Evolutionary conservation across 192 early-diverging fungal species (phyloP).

Genomic region (Coemansia sp.): DNA sequence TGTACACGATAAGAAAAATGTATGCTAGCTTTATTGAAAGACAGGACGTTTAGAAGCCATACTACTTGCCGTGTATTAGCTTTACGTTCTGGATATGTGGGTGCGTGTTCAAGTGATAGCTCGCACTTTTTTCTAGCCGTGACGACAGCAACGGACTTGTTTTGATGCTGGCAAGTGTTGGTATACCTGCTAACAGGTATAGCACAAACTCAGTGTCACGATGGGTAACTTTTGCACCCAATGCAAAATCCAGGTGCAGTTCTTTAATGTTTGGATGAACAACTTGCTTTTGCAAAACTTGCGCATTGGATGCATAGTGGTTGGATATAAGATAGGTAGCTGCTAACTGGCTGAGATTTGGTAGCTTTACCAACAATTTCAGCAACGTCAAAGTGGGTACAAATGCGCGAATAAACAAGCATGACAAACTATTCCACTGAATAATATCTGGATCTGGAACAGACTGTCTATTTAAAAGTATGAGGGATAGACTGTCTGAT

Average conservation of each 20-base stretch:
- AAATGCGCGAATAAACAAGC: conserved; percentile 1
- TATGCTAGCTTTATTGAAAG: no score
- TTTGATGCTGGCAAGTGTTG: neutral
- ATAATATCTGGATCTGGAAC: conserved; percentile 9
- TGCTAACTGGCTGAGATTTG: neutral
- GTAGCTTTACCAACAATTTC: conserved; percentile 6
- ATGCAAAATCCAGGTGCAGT: conserved; percentile 3
- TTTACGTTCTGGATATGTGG: neutral
- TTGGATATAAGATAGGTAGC: conserved; percentile 15
- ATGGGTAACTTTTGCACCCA: neutral
- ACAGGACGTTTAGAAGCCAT: no score
- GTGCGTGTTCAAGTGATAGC: neutral
- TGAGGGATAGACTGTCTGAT: conserved; percentile 1
- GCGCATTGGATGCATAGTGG: neutral
- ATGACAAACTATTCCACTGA: conserved; percentile 2
- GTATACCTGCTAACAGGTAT: neutral
- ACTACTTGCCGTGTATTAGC: neutral
- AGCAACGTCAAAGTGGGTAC: conserved; percentile 1
- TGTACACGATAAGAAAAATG: no score
- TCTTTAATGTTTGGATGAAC: neutral
- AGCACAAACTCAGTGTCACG: conserved; percentile 10
- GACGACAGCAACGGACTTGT: neutral
- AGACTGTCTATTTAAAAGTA: conserved; percentile 7
- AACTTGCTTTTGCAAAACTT: no score
- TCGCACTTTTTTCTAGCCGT: neutral